phyloP scores from a whole-genome alignment of 139 green algal genomes.

The Monoraphidium neglectum region DNA sequence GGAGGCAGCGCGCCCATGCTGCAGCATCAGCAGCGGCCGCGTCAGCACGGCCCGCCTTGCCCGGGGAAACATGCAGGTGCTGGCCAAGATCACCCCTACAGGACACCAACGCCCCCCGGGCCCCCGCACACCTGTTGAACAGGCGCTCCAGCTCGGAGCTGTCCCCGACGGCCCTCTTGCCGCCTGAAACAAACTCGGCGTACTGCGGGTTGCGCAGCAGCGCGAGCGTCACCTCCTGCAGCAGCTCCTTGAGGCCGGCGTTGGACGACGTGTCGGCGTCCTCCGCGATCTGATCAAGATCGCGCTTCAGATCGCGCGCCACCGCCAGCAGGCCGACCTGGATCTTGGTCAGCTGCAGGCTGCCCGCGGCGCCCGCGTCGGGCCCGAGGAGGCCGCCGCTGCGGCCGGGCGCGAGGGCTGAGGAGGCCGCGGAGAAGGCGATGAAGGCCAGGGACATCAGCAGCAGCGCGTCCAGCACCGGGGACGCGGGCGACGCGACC shows the following conservation, averaged over 20 bases:
- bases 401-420: background rate
- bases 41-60: too few species aligned
- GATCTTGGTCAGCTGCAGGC: conserved; percentile 53
- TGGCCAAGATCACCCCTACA: too few species aligned
- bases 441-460: background rate
- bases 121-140: too few species aligned
- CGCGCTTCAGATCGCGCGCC: conserved; percentile 77
- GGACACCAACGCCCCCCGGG: too few species aligned
- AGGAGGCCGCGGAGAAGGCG: background rate
- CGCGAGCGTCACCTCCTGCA: conserved; percentile 90
- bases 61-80: too few species aligned
- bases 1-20: too few species aligned
- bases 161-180: background rate
- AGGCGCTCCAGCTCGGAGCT: conserved; percentile 42
- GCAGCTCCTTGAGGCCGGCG: conserved; percentile 71
- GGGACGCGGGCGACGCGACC: background rate
- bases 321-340: conserved; percentile 87
- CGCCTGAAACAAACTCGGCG: conserved; percentile 73
- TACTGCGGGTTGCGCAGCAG: conserved; percentile 92
- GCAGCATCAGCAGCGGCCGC: too few species aligned
- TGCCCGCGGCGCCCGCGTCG: conserved; percentile 14
- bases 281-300: conserved; percentile 84
- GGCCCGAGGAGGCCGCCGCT: background rate
- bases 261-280: conserved; percentile 77
- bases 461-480: background rate